A percentile compares a stretch with the other conserved stretches of the same genome.
phyloP scores from a whole-genome alignment of 2,329 filamentous ascomycete genomes.

The Talaromyces sp. region DNA sequence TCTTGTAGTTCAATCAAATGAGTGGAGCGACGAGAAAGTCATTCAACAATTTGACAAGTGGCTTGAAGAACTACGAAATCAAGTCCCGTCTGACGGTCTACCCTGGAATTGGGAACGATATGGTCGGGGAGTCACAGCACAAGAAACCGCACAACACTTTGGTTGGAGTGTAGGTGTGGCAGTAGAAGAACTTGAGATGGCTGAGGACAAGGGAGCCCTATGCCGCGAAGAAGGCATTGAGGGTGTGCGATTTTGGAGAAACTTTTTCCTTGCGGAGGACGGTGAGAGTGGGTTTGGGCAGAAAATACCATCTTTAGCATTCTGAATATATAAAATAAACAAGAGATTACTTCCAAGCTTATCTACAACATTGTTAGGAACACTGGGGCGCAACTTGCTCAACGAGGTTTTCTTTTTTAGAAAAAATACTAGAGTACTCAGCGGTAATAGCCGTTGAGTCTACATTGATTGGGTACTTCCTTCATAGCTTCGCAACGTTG shows the following conservation, averaged over 20 bases:
- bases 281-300: conserved; percentile 6
- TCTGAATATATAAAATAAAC: neutral
- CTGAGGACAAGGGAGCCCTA: conserved; percentile 80
- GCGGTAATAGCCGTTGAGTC: neutral
- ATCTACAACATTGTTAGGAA: neutral
- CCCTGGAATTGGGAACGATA: conserved; percentile 74
- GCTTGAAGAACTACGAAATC: conserved; percentile 69
- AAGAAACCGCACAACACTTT: conserved; percentile 84
- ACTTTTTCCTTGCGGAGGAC: conserved; percentile 38
- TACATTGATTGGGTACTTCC: neutral
- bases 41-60: conserved; percentile 72
- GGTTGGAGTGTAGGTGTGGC: conserved; percentile 97
- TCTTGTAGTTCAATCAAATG: conserved; percentile 85
- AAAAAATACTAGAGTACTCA: neutral
- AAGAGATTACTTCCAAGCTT: neutral
- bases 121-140: conserved; percentile 81
- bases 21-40: conserved; percentile 87
- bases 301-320: conserved; percentile 11
- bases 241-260: conserved; percentile 90
- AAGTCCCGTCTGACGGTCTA: conserved; percentile 62
- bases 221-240: conserved; percentile 92
- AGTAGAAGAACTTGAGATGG: conserved; percentile 94
- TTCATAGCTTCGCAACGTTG: neutral
- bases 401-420: no score
- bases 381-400: neutral